Evolutionary conservation across 1,284 basidiomycete species (phyloP).

Genomic region (Puccinia polysora): DNA sequence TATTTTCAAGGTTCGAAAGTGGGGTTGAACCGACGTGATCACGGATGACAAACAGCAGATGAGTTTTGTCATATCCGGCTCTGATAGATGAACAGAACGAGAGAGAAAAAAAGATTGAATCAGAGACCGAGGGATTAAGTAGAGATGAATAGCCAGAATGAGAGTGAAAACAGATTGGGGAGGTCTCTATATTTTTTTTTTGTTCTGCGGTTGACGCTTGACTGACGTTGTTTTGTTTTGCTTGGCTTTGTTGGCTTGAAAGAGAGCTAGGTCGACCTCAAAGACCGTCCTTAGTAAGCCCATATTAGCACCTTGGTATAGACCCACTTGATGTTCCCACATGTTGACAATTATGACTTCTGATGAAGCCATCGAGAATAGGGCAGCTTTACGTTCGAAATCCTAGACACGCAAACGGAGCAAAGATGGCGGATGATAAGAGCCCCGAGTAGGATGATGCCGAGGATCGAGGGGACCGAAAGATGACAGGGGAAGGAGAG

Average conservation of each 20-base stretch:
- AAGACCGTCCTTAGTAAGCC: constrained; percentile 97
- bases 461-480: neutral
- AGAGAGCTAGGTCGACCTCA: constrained; percentile 92
- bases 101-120: too few species aligned
- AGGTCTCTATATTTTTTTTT: too few species aligned
- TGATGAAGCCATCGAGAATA: constrained; percentile 93
- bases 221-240: constrained; percentile 43
- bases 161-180: constrained; percentile 42
- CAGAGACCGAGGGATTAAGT: neutral
- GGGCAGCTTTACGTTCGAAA: constrained; percentile 95
- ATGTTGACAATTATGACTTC: constrained; percentile 94
- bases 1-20: constrained; percentile 77
- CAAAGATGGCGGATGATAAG: neutral
- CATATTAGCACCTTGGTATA: constrained; percentile 99
- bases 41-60: constrained; percentile 94
- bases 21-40: constrained; percentile 93
- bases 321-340: constrained; percentile 96
- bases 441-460: neutral
- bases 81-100: constrained; percentile 58
- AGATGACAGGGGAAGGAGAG: neutral
- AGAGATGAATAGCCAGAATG: neutral
- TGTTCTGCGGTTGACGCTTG: neutral
- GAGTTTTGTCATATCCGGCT: constrained; percentile 73
- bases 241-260: constrained; percentile 56
- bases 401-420: constrained; percentile 63